phyloP scores from a whole-genome alignment of 495 filamentous ascomycete genomes.

The Tuber microsphaerosporum region DNA sequence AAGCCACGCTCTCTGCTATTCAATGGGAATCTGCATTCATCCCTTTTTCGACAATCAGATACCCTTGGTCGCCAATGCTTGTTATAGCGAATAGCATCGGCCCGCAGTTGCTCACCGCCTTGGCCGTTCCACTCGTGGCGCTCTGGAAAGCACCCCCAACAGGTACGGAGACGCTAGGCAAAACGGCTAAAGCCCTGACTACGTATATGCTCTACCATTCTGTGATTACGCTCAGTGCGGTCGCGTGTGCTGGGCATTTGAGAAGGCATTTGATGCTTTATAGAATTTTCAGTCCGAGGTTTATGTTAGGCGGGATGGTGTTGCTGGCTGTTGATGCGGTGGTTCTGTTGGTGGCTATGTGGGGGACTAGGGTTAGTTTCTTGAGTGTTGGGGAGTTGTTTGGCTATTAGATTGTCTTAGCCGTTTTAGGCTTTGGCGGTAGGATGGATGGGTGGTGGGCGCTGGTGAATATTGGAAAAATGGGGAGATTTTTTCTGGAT shows the following conservation, averaged over 20 bases:
- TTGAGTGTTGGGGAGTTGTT: conserved; percentile 80
- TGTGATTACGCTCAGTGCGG: conserved; percentile 70
- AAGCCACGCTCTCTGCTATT: conserved; percentile 76
- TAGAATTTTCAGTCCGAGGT: conserved; percentile 85
- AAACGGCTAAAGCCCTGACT: conserved; percentile 59
- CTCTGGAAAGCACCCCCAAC: conserved; percentile 73
- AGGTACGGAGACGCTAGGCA: conserved; percentile 51
- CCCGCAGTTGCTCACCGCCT: conserved; percentile 71
- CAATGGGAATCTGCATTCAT: conserved; percentile 99
- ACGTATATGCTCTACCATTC: conserved; percentile 75
- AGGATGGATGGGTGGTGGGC: not conserved
- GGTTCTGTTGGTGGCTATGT: conserved; percentile 58
- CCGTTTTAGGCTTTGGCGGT: not conserved
- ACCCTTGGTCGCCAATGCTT: conserved; percentile 80
- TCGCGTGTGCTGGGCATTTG: conserved; percentile 74
- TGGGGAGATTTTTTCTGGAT: not conserved
- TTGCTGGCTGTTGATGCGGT: conserved; percentile 72
- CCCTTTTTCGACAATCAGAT: conserved; percentile 69
- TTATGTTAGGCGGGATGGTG: conserved; percentile 71
- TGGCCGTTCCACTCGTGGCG: conserved; percentile 69
- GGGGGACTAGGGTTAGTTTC: conserved; percentile 64
- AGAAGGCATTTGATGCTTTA: conserved; percentile 93
- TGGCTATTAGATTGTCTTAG: conserved; percentile 46
- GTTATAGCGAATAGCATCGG: conserved; percentile 82
- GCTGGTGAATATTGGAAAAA: not conserved